Conservation (phyloP, 768 basidiomycete genomes). For the Lanmaoa pseudosensibilis region DNA sequence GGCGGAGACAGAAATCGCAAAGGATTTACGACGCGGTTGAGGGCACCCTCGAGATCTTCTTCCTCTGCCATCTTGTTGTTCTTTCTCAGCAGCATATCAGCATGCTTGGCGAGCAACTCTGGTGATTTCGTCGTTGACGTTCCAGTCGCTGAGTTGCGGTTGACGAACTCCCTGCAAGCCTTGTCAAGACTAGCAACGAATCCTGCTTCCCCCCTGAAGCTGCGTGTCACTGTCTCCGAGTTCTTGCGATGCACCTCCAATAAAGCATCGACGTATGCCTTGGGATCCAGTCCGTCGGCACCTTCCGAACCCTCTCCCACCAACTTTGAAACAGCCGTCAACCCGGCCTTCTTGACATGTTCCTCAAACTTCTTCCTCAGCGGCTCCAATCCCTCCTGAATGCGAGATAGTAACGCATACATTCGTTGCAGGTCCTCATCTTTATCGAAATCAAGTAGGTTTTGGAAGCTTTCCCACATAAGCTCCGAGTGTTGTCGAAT, state of each 20-base stretch:
- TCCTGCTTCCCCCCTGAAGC: slow-evolving; percentile 89
- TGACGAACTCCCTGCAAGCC: slow-evolving; percentile 95
- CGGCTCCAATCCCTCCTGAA: slow-evolving; percentile 87
- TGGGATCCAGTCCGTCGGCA: slow-evolving; percentile 77
- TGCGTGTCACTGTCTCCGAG: slow-evolving; percentile 80
- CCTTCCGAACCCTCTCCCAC: slow-evolving; percentile 52
- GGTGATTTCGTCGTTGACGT: slow-evolving; percentile 84
- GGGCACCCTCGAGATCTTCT: slow-evolving; percentile 82
- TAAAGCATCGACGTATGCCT: slow-evolving; percentile 90
- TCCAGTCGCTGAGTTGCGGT: slow-evolving; percentile 88
- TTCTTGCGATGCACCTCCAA: slow-evolving; percentile 92
- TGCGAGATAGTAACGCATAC: slow-evolving; percentile 90
- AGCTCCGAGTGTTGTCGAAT: slow-evolving; percentile 81
- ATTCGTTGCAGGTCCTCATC: slow-evolving; percentile 93
- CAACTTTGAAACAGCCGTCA: slow-evolving; percentile 75
- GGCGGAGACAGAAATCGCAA: neutral
- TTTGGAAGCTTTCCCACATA: slow-evolving; percentile 94
- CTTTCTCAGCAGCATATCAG: slow-evolving; percentile 86
- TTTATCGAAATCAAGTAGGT: slow-evolving; percentile 87
- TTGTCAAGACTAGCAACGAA: slow-evolving; percentile 93
- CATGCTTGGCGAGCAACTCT: slow-evolving; percentile 88
- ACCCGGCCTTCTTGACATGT: slow-evolving; percentile 90
- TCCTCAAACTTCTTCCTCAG: slow-evolving; percentile 90
- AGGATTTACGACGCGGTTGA: slow-evolving; percentile 81
- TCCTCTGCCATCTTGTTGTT: slow-evolving; percentile 95